Evolutionary conservation across 768 basidiomycete genomes (phyloP).

Genomic region (Naematelia encephala): DNA sequence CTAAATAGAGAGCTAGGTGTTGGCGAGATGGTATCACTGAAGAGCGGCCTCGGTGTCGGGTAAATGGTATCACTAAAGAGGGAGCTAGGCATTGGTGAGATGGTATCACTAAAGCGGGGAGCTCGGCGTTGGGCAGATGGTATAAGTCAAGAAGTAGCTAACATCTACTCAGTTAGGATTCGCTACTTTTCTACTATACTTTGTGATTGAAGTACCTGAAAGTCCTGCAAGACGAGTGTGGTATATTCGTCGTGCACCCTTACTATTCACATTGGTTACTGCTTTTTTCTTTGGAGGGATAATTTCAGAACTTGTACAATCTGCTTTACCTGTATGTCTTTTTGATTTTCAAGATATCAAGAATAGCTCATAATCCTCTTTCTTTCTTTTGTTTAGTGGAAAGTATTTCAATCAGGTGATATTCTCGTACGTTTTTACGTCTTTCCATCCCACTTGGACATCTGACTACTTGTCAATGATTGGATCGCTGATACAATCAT

Average conservation of each 20-base stretch:
- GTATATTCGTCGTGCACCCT: conserved; percentile 47
- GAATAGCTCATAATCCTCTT: not conserved
- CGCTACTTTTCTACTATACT: conserved; percentile 48
- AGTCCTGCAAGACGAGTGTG: conserved; percentile 40
- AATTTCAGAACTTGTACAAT: conserved; percentile 43
- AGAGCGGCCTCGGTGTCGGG: not conserved
- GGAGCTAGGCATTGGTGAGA: too few relatives aligned
- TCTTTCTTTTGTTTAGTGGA: conserved; percentile 34
- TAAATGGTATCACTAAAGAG: too few relatives aligned
- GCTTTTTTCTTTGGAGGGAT: conserved; percentile 45
- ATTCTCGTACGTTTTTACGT: conserved; percentile 25
- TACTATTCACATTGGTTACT: conserved; percentile 35
- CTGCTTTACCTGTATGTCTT: conserved; percentile 40
- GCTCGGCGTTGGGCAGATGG: too few relatives aligned
- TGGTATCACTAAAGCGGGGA: too few relatives aligned
- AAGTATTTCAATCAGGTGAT: conserved; percentile 46
- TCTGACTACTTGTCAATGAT: not conserved
- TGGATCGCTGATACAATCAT: too few relatives aligned
- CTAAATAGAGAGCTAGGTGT: too few relatives aligned
- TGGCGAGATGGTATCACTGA: too few relatives aligned
- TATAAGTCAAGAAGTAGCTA: too few relatives aligned
- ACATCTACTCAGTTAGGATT: conserved; percentile 37
- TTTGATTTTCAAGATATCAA: too few relatives aligned
- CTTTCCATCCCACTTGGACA: not conserved
- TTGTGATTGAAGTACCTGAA: conserved; percentile 49